Conservation (phyloP, 139 green algal genomes). For the Eudorina sp. region DNA sequence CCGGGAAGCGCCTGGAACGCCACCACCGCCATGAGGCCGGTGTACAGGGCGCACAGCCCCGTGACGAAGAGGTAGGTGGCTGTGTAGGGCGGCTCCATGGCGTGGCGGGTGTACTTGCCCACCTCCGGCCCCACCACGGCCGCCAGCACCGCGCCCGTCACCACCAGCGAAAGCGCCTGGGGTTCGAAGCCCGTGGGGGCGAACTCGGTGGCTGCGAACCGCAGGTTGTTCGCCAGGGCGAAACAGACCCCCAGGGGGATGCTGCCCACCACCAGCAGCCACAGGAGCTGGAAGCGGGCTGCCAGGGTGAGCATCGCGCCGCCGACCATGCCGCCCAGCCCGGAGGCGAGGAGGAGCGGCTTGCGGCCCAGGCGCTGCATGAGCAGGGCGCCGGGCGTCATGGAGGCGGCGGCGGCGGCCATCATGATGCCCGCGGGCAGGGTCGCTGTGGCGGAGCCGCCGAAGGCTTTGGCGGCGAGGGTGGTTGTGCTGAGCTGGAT, state of each 20-base stretch:
- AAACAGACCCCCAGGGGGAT: constrained; percentile 17
- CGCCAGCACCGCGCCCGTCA: constrained; percentile 9
- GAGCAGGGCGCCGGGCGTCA: neutral
- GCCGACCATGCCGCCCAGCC: neutral
- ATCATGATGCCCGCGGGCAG: constrained; percentile 40
- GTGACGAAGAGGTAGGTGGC: constrained; percentile 9
- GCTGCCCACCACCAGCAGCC: constrained; percentile 14
- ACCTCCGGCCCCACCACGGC: constrained; percentile 10
- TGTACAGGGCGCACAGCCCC: neutral
- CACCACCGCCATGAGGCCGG: neutral
- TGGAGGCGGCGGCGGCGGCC: neutral
- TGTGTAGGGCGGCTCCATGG: neutral
- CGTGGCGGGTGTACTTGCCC: neutral
- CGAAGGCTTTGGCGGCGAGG: neutral
- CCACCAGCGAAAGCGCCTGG: neutral
- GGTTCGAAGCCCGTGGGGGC: neutral
- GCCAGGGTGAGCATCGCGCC: neutral
- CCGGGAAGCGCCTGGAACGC: neutral
- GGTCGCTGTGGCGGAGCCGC: neutral
- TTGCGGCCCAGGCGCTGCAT: neutral
- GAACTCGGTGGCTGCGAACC: constrained; percentile 20
- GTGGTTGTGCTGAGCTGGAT: constrained; percentile 28
- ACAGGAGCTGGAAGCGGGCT: neutral
- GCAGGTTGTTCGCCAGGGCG: constrained; percentile 41
- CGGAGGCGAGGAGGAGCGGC: neutral